Evolutionary conservation across 2,329 filamentous ascomycete species (phyloP), one percentile per base, ranked within the genome.

Genomic region (Hypoxylon sp.): DNA sequence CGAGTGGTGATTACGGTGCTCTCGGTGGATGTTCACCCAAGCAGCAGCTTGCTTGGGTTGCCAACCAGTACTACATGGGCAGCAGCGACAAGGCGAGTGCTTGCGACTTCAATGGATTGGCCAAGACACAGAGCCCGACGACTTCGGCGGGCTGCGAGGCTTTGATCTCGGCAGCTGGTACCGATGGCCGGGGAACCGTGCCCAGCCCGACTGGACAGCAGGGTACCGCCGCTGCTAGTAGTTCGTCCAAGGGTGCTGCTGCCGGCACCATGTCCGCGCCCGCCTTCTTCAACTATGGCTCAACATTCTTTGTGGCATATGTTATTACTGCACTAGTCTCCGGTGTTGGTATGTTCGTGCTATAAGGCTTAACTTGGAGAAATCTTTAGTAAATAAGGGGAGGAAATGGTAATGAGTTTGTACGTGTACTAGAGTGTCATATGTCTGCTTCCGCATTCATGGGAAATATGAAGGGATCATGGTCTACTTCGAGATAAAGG

Each of bases 1-100:
- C 86, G 66, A 86, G 84, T 19, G 93, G 92, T 75, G 82, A 86
- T 68, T 96, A 92, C 80, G 93, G 93, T 73, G 87, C 91, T 52
- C 93, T 92, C 85, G 88, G 89, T 80, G 93, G 93, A 89, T 97
- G 93, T 85, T 84, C 85, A 73, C 76, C 87, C 75, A 85, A 86
- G 73, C 85, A 93, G 81, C 88, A 94, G 85, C 88, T 97, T 44
- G 88, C 88, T 64, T 94, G 88, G 78, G 91, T 89, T 53, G 87
- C 94, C 72, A 89, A 94, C 82, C 81, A 88, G 74, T 95, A 94
- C 85, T 92, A 92, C 84, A 66, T 71, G 54, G 78, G 84, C 73
- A 80, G 79, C 72, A 84, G 90, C 76, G 82, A 85, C 73, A 84
- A 84, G 68, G 77, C 82, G 27, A 81, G 82, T 60, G 90, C 92